These are phyloP conservation scores for Pichiaceae sp. DNA, from an alignment of 1,139 yeast genomes.

Conservation along the genomic window DNA sequence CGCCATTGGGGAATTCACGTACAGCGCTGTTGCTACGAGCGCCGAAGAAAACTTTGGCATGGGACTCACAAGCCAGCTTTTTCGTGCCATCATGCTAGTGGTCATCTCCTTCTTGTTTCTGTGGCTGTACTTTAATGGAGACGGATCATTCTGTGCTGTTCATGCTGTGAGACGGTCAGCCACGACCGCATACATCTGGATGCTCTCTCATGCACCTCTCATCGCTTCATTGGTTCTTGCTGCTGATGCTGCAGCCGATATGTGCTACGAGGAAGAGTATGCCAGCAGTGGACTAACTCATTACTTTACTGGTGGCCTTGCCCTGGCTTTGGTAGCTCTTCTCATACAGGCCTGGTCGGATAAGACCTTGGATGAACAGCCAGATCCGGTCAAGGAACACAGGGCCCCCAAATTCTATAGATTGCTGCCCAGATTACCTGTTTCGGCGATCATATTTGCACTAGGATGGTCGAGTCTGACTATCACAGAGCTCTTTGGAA, in stretches of 20 bases:
- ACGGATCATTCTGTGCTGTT: slow-evolving; percentile 38
- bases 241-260: slow-evolving; percentile 58
- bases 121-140: slow-evolving; percentile 51
- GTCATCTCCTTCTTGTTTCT: slow-evolving; percentile 42
- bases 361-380: slow-evolving; percentile 28
- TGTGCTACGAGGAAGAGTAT: slow-evolving; percentile 21
- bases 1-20: slow-evolving; percentile 59
- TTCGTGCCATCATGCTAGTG: slow-evolving; percentile 42
- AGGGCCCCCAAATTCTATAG: slow-evolving; percentile 28
- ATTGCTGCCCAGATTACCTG: slow-evolving; percentile 32
- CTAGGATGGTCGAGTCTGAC: slow-evolving; percentile 37
- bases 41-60: slow-evolving; percentile 33
- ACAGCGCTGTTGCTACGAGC: slow-evolving; percentile 40
- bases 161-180: slow-evolving; percentile 51
- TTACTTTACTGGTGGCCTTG: slow-evolving; percentile 42
- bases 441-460: slow-evolving; percentile 32
- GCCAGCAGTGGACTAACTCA: slow-evolving; percentile 29
- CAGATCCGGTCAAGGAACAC: slow-evolving; percentile 5
- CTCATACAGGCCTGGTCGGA: slow-evolving; percentile 32
- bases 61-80: slow-evolving; percentile 38
- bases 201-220: slow-evolving; percentile 44
- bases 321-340: slow-evolving; percentile 30
- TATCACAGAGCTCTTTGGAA: slow-evolving; percentile 36
- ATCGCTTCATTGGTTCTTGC: slow-evolving; percentile 44
- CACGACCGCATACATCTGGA: slow-evolving; percentile 38